Evolutionary conservation across 2,329 filamentous ascomycete species (phyloP), one percentile per base, ranked within the genome.

Genomic region (Colletotrichum lupini): DNA sequence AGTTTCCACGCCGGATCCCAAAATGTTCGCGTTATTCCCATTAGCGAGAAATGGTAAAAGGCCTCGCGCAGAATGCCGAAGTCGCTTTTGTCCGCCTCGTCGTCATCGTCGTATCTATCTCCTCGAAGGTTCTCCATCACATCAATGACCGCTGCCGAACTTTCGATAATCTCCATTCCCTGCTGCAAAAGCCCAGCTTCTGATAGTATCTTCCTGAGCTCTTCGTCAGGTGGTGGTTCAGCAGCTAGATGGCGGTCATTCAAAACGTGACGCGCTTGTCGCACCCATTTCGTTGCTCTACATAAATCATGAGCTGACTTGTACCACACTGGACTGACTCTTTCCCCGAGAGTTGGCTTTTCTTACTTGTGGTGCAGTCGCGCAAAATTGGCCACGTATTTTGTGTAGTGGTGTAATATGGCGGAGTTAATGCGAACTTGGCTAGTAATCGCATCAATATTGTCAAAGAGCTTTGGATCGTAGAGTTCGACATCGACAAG

Each of bases 1-100:
- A 73, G 67, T 11, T 61, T 70, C 70, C 70, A 73, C 1, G 57
- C 42, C 1, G 70, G 67, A 22, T 70, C 70, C 46, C 55, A 65
- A 16, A 73, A 73, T 7, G 56, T 52, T 2, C 70, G 67, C 11
- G 67, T 73, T 8, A 73, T 46, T 1, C 55, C 70, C 67, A 73
- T 73, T 8, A 70, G 35, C 1, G 55, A 28, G 3, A 55, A 70
- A 14, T 52, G 70, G 46, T 73, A 73, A 28, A 60, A 64, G 1
- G 24, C 42, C 8, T 60, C 67, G 12, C 67, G 49, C 55, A 73
- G n/a, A 32, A 5, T 28, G 28, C 46, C 19, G 14, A 73, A 73
- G 22, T 70, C 60, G 37, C 4, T n/a, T 6, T 26, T 56, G 16
- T 60, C 55, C 5, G 5, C 7, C 2, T 69, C 66, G 4, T 65